Evolutionary conservation across 148 eudicot genomes (phyloP), one percentile per base, ranked within the genome.

Genomic region (Amaranthus palmeri): DNA sequence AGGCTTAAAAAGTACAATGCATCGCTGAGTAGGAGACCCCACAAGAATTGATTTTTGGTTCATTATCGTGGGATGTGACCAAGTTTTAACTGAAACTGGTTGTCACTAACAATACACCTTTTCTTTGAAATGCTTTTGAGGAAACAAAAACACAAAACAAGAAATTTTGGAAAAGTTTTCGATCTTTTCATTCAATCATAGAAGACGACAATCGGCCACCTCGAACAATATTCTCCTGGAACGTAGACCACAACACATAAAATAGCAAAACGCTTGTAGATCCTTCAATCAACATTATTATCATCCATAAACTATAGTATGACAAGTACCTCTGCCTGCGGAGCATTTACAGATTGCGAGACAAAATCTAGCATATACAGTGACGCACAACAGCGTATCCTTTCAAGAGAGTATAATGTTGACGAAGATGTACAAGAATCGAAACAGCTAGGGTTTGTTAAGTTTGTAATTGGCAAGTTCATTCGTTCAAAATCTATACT

Each of bases 401-500:
- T 0, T 65, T 46, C 6, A 6, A n/a, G 8, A 17, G 1, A 12
- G 13, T 61, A 61, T 43, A 7, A 44, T 1, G 7, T 15, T n/a
- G 18, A 47, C 68, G 47, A 46, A 54, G 44, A 54, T 46, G 70
- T 73, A 73, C 42, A 12, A 7, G 13, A 10, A 53, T 54, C 45
- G 48, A 57, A 52, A n/a, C 59, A 62, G 6, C 8, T 3, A 49
- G 52, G 3, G 4, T 12, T 4, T 72, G 41, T 36, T 61, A 25
- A 25, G 36, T 25, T 25, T 25, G 36, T 25, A 25, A 25, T 11
- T 3, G 45, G 53, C 60, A 48, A 18, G 54, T 6, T 46, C 4
- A 14, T 10, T 9, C 44, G 5, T 36, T 4, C n/a, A 69, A 48
- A 73, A 61, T 36, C 70, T 73, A 80, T 71, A 72, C 54, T 17